phyloP scores from a whole-genome alignment of 345 rosid species.

The Citrus trifoliata region DNA sequence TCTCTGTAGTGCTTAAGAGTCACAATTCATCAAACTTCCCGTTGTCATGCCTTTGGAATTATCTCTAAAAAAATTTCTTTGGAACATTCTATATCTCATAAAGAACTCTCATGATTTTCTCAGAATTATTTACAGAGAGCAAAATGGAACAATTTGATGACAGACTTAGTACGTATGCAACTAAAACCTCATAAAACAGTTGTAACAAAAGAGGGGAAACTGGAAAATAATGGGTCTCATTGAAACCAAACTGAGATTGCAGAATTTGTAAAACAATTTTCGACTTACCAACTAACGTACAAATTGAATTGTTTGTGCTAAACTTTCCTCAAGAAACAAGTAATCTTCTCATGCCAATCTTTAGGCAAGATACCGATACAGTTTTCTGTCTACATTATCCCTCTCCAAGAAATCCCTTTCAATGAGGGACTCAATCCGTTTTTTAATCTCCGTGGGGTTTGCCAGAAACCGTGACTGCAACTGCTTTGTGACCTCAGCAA shows the following conservation, averaged over 20 bases:
- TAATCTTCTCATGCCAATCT: slow-evolving; percentile 14
- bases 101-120: background rate
- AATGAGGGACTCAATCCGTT: slow-evolving; percentile 92
- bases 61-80: background rate
- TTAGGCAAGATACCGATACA: slow-evolving; percentile 91
- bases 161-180: background rate
- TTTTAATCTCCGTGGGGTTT: slow-evolving; percentile 93
- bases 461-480: slow-evolving; percentile 93
- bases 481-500: slow-evolving; percentile 93
- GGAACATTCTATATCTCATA: background rate
- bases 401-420: slow-evolving; percentile 98
- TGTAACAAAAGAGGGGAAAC: background rate
- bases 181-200: background rate
- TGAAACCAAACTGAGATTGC: slow-evolving; percentile 12
- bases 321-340: slow-evolving; percentile 18
- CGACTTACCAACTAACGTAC: slow-evolving; percentile 27
- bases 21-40: background rate
- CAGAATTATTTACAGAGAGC: background rate
- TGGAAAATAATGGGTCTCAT: slow-evolving; percentile 13
- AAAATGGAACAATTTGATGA: background rate
- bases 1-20: background rate
- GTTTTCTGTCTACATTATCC: slow-evolving; percentile 77
- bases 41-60: background rate
- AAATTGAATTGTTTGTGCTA: slow-evolving; percentile 22
- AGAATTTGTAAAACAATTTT: slow-evolving; percentile 17